Evolutionary conservation across 108 stramenopile species (phyloP).

Genomic region (Skeletonema tropicum): DNA sequence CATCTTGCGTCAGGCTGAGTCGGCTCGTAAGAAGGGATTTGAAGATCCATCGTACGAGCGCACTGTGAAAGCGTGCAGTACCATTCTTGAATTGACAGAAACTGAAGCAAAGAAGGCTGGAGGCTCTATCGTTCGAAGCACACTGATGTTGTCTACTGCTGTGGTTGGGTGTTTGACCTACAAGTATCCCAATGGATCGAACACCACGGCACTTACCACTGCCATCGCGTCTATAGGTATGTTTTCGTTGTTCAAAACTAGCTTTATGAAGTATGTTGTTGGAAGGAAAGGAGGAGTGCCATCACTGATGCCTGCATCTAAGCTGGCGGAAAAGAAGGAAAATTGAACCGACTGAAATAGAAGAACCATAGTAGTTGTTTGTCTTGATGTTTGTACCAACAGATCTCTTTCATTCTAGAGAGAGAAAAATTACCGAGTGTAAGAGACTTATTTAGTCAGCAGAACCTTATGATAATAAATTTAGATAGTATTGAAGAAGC

Average conservation of each 20-base stretch:
- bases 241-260: constrained; percentile 22
- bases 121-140: background rate
- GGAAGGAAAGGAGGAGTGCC: background rate
- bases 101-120: constrained; percentile 13
- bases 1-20: constrained; percentile 58
- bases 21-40: constrained; percentile 50
- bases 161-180: constrained; percentile 15
- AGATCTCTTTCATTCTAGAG: background rate
- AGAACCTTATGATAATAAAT: background rate
- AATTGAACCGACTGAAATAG: background rate
- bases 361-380: background rate
- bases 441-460: background rate
- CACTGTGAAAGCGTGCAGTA: constrained; percentile 75
- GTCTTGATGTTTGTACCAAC: background rate
- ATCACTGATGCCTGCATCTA: constrained; percentile 29
- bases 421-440: background rate
- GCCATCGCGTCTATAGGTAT: constrained; percentile 24
- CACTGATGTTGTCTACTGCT: constrained; percentile 12
- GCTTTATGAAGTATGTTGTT: constrained; percentile 14
- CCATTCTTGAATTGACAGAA: constrained; percentile 63
- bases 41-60: constrained; percentile 75
- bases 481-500: background rate
- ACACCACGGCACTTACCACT: background rate
- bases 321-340: constrained; percentile 15
- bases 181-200: constrained; percentile 6